Conservation (phyloP, 2,329 filamentous ascomycete species). For the Chrysoporthe deuterocubensis region DNA sequence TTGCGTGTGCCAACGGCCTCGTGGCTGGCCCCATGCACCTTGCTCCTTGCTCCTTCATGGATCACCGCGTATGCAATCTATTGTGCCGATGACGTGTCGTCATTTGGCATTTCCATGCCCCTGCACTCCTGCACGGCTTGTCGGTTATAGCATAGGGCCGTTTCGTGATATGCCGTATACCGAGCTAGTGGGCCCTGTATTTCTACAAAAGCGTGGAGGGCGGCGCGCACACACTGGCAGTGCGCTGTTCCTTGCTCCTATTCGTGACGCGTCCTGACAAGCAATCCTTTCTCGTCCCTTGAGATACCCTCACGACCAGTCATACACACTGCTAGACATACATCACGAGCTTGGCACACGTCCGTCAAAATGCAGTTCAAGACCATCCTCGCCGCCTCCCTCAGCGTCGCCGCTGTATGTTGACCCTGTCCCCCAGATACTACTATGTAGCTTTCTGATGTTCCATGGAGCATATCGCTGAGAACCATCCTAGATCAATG, state of each 20-base stretch:
- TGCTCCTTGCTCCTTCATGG: slow-evolving; percentile 1
- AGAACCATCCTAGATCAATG: background rate
- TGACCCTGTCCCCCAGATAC: background rate
- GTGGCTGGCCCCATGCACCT: background rate
- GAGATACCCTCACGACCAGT: background rate
- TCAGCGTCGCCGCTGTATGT: slow-evolving; percentile 19
- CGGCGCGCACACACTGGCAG: background rate
- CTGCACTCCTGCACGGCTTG: background rate
- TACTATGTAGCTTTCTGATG: background rate
- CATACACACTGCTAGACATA: background rate
- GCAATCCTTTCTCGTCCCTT: background rate
- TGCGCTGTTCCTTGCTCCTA: background rate
- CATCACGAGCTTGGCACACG: background rate
- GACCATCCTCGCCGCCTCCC: slow-evolving; percentile 15
- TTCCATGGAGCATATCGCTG: background rate
- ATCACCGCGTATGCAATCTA: background rate
- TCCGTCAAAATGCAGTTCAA: slow-evolving; percentile 26
- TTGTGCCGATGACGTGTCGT: slow-evolving; percentile 11
- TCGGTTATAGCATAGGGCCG: background rate
- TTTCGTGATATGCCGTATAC: slow-evolving; percentile 13
- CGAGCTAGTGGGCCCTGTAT: slow-evolving; percentile 1
- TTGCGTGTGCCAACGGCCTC: background rate
- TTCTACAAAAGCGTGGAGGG: slow-evolving; percentile 14
- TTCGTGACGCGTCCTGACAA: slow-evolving; percentile 3
- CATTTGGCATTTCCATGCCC: background rate